Evolutionary conservation across 352 stramenopile genomes (phyloP).

Genomic region (Phytophthora idaei): DNA sequence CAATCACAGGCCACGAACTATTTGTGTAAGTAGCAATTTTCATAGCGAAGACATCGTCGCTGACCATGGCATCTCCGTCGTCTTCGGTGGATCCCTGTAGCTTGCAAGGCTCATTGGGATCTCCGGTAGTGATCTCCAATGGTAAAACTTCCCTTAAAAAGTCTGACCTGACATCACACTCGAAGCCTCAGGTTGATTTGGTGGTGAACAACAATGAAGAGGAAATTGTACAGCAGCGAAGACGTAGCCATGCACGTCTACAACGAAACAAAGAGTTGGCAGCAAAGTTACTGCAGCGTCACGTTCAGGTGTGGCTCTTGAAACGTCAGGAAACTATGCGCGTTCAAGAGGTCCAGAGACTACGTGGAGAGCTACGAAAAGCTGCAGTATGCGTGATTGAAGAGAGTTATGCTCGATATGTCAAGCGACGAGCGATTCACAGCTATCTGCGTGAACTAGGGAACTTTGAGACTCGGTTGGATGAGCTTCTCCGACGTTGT

Average conservation of each 20-base stretch:
- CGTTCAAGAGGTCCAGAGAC: slow-evolving; percentile 12
- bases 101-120: not conserved
- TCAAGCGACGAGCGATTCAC: slow-evolving; percentile 23
- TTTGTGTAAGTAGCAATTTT: slow-evolving; percentile 23
- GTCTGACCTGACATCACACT: not conserved
- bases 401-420: slow-evolving; percentile 19
- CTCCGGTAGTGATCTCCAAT: slow-evolving; percentile 1
- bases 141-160: slow-evolving; percentile 14
- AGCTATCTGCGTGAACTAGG: slow-evolving; percentile 21
- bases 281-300: slow-evolving; percentile 22
- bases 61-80: no score
- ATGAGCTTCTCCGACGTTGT: slow-evolving; percentile 11
- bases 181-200: not conserved
- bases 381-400: slow-evolving; percentile 21
- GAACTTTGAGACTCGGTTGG: slow-evolving; percentile 19
- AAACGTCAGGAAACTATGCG: slow-evolving; percentile 19
- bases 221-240: not conserved
- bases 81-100: not conserved
- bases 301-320: slow-evolving; percentile 38
- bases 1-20: slow-evolving; percentile 12
- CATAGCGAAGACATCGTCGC: not conserved
- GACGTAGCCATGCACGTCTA: not conserved
- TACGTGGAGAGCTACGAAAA: slow-evolving; percentile 17
- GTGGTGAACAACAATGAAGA: slow-evolving; percentile 23
- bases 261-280: slow-evolving; percentile 19